Base-by-base conservation (phyloP, 176 grass and related monocot species). In the Triticum timopheevii region DNA sequence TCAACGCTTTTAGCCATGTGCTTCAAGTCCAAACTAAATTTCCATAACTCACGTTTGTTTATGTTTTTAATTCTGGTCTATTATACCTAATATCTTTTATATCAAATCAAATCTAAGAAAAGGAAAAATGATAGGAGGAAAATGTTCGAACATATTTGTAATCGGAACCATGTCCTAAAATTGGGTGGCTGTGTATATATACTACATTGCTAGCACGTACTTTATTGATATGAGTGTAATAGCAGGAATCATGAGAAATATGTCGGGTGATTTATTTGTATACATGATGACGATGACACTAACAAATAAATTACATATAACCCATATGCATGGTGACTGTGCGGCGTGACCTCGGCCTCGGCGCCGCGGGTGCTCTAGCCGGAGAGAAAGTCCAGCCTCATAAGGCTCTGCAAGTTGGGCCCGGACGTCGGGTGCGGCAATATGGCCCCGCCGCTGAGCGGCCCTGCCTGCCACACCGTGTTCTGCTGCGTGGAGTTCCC, bases 381-480 rank as follows among this genome's bases (percentile, higher is more conserved):
- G 15, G 80, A 86, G 2, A 92, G 33, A 62, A 98, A 92, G 85
- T 98, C 76, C 16, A 88, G 74, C 17, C 7, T 80, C 47, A 2
- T 68, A 20, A 64, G 72, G 25, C 91, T 92, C 63, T 66, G 47
- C 61, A 82, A 0, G 35, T 95, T 89, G 0, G 81, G 33, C 16
- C 61, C 85, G 16, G 61, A 12, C 34, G 6, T 62, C 0, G 42
- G 65, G 86, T 98, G 96, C 56, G 38, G 19, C 36, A 17, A 5
- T 28, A 95, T 84, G 50, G 1, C 4, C 4, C 87, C 88, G 6
- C 12, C 80, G 17, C n/a, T 80, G 79, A 88, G 27, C 58, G 64
- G 61, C 12, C 93, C 94, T 2, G 84, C 66, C 78, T 98, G 96
- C 96, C 96, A 98, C 82, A 94, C 93, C 35, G 76, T 91, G 88